Evolutionary conservation across 805 yeast species (phyloP), one percentile per base, ranked within the genome.

Genomic region (Monosporozyma solicola): DNA sequence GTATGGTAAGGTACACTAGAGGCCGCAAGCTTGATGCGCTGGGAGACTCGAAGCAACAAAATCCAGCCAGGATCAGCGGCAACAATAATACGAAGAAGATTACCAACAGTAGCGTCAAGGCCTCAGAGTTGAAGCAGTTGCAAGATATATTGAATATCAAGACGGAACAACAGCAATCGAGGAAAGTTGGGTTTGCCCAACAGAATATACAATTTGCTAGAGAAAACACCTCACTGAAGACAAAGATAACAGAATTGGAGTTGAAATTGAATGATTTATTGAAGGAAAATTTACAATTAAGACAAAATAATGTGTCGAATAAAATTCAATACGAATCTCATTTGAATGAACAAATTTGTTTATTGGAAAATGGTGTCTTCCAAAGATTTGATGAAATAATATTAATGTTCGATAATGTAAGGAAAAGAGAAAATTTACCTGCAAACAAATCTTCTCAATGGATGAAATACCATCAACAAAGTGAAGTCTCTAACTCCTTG

Each of bases 151-250:
- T 66, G 57, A 68, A 67, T 51, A 37, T 54, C 8, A 66, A 64
- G 35, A 56, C 55, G 20, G 49, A 47, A 16, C 60, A 60, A 45
- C 53, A 56, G 15, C 61, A 60, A 27, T 37, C 49, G 1, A 51
- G 64, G n/a, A 67, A 57, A 37, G 57, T 56, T 52, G 65, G 59
- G 10, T 65, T 63, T 53, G 61, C 60, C 45, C 62, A 57, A 49
- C 74, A 67, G 60, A 85, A 85, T 65, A 73, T 72, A 51, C 75
- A 77, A n/a, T 66, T 85, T 29, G 87, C 87, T 0, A 79, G 74
- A 55, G 78, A 76, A 49, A 83, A 82, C 62, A 76, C 84, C 2
- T 63, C 73, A 24, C 68, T 84, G 62, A 71, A 77, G 73, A 63
- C 74, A 41, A 78, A 73, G 57, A 70, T 84, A 27, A 65, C 76